Base-by-base conservation (phyloP, 805 yeast species). In the Zygotorulaspora danielsina region DNA sequence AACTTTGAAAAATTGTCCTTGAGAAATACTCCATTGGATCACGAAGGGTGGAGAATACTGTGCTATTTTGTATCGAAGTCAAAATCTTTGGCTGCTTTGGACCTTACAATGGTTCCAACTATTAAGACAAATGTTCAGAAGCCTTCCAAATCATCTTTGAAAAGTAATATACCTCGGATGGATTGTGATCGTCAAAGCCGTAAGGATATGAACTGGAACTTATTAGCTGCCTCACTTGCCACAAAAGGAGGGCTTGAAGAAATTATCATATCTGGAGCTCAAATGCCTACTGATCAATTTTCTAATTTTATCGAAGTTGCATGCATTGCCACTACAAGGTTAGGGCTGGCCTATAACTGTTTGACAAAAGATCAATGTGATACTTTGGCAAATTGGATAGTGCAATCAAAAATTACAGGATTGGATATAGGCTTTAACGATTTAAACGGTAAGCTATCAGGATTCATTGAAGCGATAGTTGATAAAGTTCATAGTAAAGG, bases 391-490 rank as follows among this genome's bases (percentile, higher is more conserved):
- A 61, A 72, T 21, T 83, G 89, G 84, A 49, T 84, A 28, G 50
- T 57, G 41, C 62, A 54, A 11, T 61, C 62, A 33, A 65, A 54
- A 19, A 72, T 79, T 4, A 57, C 78, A 32, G 96, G 96, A 1
- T 50, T 89, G 7, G 96, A 88, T 65, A 53, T 89, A 7, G 96
- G 94, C 3, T 89, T 81, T 53, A 89, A 89, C 54, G 88, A 86
- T 56, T 62, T 77, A 33, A 57, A 64, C 34, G 69, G 65, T 2
- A 65, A 64, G 42, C 26, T 67, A 6, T 39, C 39, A 3, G 49
- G 56, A 3, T 57, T 67, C 19, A 42, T 52, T 16, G 49, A 48
- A 7, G 58, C 59, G 2, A 42, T 61, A 5, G 40, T 47, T 35
- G 45, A 50, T 16, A 54, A 50, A 26, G 58, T 45, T 11, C 43